Evolutionary conservation across 257 asterid genomes (phyloP).

Genomic region (Parsonsia alboflavescens): DNA sequence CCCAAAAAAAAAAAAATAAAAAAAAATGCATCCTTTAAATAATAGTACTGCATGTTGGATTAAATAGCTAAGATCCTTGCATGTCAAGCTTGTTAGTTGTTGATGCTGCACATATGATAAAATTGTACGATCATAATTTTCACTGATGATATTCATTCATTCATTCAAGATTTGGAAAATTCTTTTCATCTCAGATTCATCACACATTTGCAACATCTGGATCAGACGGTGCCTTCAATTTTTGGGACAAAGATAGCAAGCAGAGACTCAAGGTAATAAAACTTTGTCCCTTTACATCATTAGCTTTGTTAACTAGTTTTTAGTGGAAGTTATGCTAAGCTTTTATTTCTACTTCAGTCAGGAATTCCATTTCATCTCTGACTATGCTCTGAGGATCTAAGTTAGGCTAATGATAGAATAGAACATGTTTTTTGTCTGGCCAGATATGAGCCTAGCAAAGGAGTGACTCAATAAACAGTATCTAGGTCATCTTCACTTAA

Average conservation of each 20-base stretch:
- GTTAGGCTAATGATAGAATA: background rate
- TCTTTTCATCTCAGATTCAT: constrained; percentile 47
- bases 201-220: constrained; percentile 95
- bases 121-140: too few species aligned
- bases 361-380: background rate
- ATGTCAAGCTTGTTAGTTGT: background rate
- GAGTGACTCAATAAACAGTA: background rate
- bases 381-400: background rate
- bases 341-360: background rate
- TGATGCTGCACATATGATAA: background rate
- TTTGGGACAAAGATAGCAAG: constrained; percentile 98
- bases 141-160: too few species aligned
- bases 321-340: background rate
- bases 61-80: background rate
- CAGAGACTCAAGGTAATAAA: constrained; percentile 81
- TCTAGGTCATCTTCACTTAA: background rate
- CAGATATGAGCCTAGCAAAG: background rate
- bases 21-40: background rate
- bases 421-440: background rate
- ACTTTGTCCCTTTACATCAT: background rate
- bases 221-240: constrained; percentile 91
- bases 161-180: background rate
- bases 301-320: background rate
- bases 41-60: background rate
- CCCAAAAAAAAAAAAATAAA: too few species aligned